Evolutionary conservation across 169 alveolate genomes (phyloP), one percentile per base, ranked within the genome.

Genomic region (Babesia caballi): DNA sequence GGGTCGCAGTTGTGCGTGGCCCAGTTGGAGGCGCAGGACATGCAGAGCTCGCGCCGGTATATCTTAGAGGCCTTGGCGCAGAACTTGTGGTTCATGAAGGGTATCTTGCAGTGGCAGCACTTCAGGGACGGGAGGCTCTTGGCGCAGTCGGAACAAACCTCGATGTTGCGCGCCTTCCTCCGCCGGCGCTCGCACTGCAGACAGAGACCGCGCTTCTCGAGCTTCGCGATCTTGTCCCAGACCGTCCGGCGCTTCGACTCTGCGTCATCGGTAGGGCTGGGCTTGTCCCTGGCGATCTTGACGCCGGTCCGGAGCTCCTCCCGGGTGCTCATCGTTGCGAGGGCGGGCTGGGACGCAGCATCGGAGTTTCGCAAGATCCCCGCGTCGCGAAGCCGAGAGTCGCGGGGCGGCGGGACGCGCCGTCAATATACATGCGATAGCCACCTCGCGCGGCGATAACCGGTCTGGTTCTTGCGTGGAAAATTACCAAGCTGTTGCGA

Each of bases 1-100:
- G 88, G 88, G 30, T 80, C 88, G 36, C 54, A 30, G 74, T 63
- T 69, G 54, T 67, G 44, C 14, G 78, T 71, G 14, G 88, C 75
- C 58, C 61, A 54, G 60, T 67, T 59, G 3, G 57, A 41, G 58
- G 88, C 88, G 63, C 88, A 80, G 9, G 67, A 38, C 74, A 80
- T 57, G 63, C 88, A 80, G 21, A 80, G 44, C 27, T 46, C 53
- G 35, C 72, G 41, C 28, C 63, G 70, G 65, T 70, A 80, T 44
- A 56, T 80, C 41, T 38, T 28, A 3, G 41, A 47, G 14, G 88
- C 88, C 60, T 80, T 80, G 21, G 30, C 46, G 78, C 88, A 80
- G 59, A 35, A 80, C 70, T 63, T 80, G 72, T 80, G 82, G 53
- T 46, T 59, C 41, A 50, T 32, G 30, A 41, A 80, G 40, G 49